Evolutionary conservation across 2,329 filamentous ascomycete species (phyloP).

Genomic region (Nigrospora osmanthi): DNA sequence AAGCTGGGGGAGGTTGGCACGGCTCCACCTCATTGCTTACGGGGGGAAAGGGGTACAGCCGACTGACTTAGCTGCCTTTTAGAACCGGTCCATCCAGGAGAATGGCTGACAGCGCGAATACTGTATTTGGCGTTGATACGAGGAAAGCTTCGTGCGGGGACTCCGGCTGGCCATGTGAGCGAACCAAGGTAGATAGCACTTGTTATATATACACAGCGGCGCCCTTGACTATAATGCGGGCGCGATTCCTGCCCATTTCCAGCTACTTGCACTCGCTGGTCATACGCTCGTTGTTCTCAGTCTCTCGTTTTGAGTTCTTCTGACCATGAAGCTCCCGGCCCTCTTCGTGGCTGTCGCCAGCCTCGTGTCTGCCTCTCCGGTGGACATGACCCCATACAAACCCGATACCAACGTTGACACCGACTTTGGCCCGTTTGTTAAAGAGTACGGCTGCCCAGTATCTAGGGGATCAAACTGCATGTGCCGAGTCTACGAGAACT

Average conservation of each 20-base stretch:
- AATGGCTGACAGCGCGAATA: background rate
- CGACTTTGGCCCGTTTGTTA: slow-evolving; percentile 4
- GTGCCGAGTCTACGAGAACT: background rate
- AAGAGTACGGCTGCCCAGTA: background rate
- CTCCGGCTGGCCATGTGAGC: background rate
- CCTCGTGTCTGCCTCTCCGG: background rate
- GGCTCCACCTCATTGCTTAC: too few species aligned
- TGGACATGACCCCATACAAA: slow-evolving; percentile 6
- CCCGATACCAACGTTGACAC: slow-evolving; percentile 2
- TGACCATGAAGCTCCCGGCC: background rate
- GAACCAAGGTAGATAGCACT: too few species aligned
- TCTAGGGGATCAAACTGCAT: too few species aligned
- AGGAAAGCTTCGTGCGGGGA: background rate
- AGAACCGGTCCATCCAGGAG: background rate
- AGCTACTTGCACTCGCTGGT: background rate
- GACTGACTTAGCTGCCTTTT: too few species aligned
- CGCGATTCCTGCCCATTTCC: background rate
- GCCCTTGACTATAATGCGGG: background rate
- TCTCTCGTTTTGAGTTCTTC: background rate
- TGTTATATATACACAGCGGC: background rate
- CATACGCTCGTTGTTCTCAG: too few species aligned
- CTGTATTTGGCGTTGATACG: background rate
- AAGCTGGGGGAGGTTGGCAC: too few species aligned
- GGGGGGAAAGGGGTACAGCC: too few species aligned
- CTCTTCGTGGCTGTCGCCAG: background rate